A percentile compares a stretch with the other conserved stretches of the same genome.
Conservation (phyloP, 768 basidiomycete species). For the Melanogaster broomeanus region DNA sequence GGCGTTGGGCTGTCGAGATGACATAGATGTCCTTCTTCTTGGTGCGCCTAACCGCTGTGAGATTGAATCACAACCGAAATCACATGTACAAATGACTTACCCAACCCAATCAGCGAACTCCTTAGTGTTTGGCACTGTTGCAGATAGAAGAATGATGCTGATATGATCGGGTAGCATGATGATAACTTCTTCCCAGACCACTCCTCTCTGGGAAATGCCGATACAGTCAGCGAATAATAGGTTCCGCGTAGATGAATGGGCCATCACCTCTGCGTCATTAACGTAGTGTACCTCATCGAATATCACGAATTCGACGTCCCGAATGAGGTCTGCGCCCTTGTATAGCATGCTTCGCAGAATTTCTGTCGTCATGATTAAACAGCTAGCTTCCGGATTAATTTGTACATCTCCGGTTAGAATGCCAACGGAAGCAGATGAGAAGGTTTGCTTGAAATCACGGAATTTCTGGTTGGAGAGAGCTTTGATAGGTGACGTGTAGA, state of each 20-base stretch:
- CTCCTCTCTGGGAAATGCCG: slow-evolving; percentile 69
- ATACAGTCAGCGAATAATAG: slow-evolving; percentile 13
- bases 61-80: slow-evolving; percentile 2
- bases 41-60: slow-evolving; percentile 66
- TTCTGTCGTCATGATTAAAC: slow-evolving; percentile 97
- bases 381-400: slow-evolving; percentile 97
- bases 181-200: slow-evolving; percentile 99
- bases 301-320: slow-evolving; percentile 99
- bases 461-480: slow-evolving; percentile 99
- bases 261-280: slow-evolving; percentile 90
- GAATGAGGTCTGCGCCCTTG: slow-evolving; percentile 96
- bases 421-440: slow-evolving; percentile 87
- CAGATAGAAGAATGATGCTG: slow-evolving; percentile 94
- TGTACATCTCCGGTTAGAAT: slow-evolving; percentile 99
- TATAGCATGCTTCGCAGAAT: slow-evolving; percentile 98
- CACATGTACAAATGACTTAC: slow-evolving; percentile 48
- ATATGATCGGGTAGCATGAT: slow-evolving; percentile 99
- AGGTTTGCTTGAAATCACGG: slow-evolving; percentile 96
- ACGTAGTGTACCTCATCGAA: slow-evolving; percentile 99
- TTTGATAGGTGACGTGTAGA: slow-evolving; percentile 99
- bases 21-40: slow-evolving; percentile 99
- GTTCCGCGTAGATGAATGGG: slow-evolving; percentile 3
- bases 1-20: slow-evolving; percentile 93
- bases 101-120: slow-evolving; percentile 99
- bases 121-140: slow-evolving; percentile 96